These are phyloP conservation scores for Coemansia sp. DNA, from an alignment of 192 early-diverging fungal genomes.

Conservation along the genomic window DNA sequence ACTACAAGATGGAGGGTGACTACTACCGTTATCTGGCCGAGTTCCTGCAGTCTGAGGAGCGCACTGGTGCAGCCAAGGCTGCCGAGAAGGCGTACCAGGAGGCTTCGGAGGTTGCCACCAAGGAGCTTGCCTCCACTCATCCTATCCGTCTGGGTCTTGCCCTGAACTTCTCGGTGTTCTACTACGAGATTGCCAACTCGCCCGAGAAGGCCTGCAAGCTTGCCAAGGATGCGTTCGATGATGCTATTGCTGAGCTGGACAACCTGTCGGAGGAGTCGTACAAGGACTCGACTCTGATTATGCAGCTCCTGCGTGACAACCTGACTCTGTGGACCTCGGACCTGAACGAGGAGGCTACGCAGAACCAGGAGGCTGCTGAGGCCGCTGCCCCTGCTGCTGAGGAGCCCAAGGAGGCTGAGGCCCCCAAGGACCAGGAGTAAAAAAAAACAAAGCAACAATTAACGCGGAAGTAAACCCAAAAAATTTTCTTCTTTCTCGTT, in stretches of 20 bases:
- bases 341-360: conserved; percentile 54
- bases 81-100: conserved; percentile 94
- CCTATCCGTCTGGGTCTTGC: conserved; percentile 98
- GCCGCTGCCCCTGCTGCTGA: conserved; percentile 23
- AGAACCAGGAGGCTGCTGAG: conserved; percentile 29
- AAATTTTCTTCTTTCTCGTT: not conserved
- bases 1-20: conserved; percentile 99
- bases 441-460: not conserved
- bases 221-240: conserved; percentile 88
- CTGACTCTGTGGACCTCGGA: conserved; percentile 99
- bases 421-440: conserved; percentile 40
- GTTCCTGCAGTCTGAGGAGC: conserved; percentile 86
- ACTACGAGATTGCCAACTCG: conserved; percentile 98
- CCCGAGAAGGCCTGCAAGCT: conserved; percentile 96
- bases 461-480: conserved; percentile 5
- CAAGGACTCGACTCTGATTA: conserved; percentile 99
- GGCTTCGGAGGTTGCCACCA: conserved; percentile 93
- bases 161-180: conserved; percentile 99
- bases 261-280: conserved; percentile 98
- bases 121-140: conserved; percentile 94
- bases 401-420: conserved; percentile 29
- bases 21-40: conserved; percentile 99
- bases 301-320: conserved; percentile 99
- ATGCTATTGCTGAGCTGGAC: conserved; percentile 98
- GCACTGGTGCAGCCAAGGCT: conserved; percentile 77